Conservation (phyloP, 2,329 filamentous ascomycete species). For the Aspergillus quadricinctus region DNA sequence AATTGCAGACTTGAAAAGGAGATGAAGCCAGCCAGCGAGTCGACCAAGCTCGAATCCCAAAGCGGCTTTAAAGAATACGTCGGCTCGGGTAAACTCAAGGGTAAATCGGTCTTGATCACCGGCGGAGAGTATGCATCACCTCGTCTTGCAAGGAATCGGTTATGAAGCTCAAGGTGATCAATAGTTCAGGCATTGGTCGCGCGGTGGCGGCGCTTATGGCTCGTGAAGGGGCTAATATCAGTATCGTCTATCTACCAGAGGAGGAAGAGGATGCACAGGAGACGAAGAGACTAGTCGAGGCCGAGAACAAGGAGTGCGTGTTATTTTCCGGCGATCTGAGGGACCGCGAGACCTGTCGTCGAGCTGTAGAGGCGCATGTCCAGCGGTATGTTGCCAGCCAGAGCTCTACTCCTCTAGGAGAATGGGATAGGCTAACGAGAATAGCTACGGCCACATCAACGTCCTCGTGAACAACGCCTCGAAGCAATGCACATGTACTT, state of each 20-base stretch:
- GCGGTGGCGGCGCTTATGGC: slow-evolving; percentile 54
- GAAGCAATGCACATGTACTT: slow-evolving; percentile 55
- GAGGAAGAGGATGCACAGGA: slow-evolving; percentile 54
- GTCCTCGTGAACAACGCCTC: slow-evolving; percentile 58
- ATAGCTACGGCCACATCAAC: slow-evolving; percentile 31
- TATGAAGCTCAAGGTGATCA: neutral
- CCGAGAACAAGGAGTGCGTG: slow-evolving; percentile 46
- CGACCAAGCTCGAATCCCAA: slow-evolving; percentile 28
- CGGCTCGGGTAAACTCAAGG: slow-evolving; percentile 48
- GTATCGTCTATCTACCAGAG: slow-evolving; percentile 53
- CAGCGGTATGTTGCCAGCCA: slow-evolving; percentile 31
- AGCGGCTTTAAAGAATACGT: slow-evolving; percentile 33
- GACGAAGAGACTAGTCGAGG: slow-evolving; percentile 51
- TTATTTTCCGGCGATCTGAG: slow-evolving; percentile 49
- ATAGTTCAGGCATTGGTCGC: slow-evolving; percentile 54
- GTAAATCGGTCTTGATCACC: slow-evolving; percentile 51
- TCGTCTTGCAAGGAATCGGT: neutral
- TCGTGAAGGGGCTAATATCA: slow-evolving; percentile 54
- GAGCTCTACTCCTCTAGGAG: no score
- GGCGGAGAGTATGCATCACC: slow-evolving; percentile 49
- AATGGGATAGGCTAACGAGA: no score
- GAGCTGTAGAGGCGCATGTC: slow-evolving; percentile 51
- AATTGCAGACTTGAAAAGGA: neutral
- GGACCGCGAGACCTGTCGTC: slow-evolving; percentile 48
- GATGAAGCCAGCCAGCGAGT: slow-evolving; percentile 30